These are phyloP conservation scores for Medicago ruthenica DNA, from an alignment of 306 rosid genomes.

Conservation along the genomic window DNA sequence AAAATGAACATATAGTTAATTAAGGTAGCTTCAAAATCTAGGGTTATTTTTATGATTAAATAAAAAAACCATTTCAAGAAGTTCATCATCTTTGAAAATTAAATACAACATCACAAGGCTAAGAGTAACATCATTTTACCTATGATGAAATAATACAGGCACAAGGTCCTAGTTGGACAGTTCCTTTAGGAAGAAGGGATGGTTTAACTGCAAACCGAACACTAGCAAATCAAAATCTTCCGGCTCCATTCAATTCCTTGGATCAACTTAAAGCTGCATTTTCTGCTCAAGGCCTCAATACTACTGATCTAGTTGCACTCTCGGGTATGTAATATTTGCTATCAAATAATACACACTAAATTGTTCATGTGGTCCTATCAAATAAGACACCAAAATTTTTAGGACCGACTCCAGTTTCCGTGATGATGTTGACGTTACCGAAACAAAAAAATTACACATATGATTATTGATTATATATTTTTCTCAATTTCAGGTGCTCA, in stretches of 20 bases:
- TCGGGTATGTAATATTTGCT: constrained; percentile 46
- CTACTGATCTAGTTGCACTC: constrained; percentile 63
- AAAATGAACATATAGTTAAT: no score
- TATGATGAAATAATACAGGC: not conserved
- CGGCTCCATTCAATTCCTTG: constrained; percentile 36
- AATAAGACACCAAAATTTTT: no score
- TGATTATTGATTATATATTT: not conserved
- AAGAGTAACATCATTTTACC: no score
- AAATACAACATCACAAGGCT: no score
- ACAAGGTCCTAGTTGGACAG: constrained; percentile 45
- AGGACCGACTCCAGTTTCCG: no score
- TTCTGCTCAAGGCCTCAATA: constrained; percentile 44
- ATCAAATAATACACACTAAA: no score
- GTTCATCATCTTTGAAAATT: no score
- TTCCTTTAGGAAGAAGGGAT: constrained; percentile 66
- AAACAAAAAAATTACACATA: not conserved
- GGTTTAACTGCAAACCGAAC: constrained; percentile 48
- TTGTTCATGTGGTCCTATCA: no score
- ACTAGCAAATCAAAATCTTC: constrained; percentile 46
- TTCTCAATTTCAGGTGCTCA: constrained; percentile 49
- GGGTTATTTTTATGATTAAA: no score
- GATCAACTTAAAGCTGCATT: constrained; percentile 38
- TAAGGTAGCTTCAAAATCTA: no score
- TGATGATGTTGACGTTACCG: no score
- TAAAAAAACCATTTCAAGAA: no score